A percentile compares a stretch with the other conserved stretches of the same genome.
Evolutionary conservation across 441 rosid species (phyloP).

Genomic region (Geranium incanum): DNA sequence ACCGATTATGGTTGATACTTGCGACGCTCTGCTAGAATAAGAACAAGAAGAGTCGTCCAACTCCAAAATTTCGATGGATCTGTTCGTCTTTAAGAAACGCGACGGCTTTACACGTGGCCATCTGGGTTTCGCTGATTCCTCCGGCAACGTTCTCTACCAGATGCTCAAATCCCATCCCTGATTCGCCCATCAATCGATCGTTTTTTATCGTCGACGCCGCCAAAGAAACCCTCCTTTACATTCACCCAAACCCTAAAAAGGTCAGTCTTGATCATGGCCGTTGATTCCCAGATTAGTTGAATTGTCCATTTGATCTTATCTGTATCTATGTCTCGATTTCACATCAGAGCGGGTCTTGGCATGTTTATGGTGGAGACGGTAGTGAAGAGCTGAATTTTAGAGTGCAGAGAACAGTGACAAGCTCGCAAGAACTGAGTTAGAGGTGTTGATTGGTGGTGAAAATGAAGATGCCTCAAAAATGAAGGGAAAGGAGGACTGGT

Average conservation of each 20-base stretch:
- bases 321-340: too few species aligned
- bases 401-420: slow-evolving; percentile 42
- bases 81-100: slow-evolving; percentile 62
- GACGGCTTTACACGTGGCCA: slow-evolving; percentile 45
- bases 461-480: too few species aligned
- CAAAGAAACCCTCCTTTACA: slow-evolving; percentile 40
- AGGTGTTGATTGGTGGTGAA: slow-evolving; percentile 35
- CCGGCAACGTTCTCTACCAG: slow-evolving; percentile 38
- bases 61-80: slow-evolving; percentile 50
- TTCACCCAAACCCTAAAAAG: slow-evolving; percentile 26
- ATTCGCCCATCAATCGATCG: slow-evolving; percentile 20
- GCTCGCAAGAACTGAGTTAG: slow-evolving; percentile 44
- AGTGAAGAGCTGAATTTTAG: slow-evolving; percentile 35
- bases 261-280: slow-evolving; percentile 29
- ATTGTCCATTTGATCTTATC: not conserved
- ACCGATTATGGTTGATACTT: too few species aligned
- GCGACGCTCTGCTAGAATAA: too few species aligned
- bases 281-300: not conserved
- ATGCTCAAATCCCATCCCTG: slow-evolving; percentile 27
- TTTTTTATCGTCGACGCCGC: slow-evolving; percentile 30
- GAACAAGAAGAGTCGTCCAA: slow-evolving; percentile 20
- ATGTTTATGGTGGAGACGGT: slow-evolving; percentile 42
- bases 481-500: too few species aligned
- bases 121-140: slow-evolving; percentile 58
- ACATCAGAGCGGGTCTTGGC: slow-evolving; percentile 53